A percentile compares a stretch with the other conserved stretches of the same genome.
Conservation (phyloP, 306 rosid genomes). For the Dryas octopetala region DNA sequence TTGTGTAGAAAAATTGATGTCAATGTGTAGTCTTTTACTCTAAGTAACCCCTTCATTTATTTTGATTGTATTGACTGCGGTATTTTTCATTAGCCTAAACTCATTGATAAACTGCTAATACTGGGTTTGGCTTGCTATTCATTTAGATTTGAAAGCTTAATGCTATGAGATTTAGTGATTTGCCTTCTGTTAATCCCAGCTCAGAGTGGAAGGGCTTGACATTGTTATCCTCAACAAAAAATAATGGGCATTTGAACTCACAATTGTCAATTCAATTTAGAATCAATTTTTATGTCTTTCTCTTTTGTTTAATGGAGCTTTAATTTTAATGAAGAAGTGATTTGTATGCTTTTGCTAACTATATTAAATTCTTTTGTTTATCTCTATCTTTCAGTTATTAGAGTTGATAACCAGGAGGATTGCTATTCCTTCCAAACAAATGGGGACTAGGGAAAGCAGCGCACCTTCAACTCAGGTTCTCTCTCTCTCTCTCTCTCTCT, state of each 20-base stretch:
- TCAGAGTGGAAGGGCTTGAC: neutral
- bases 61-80: no score
- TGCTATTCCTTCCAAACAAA: slow-evolving; percentile 22
- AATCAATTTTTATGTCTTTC: neutral
- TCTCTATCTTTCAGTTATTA: slow-evolving; percentile 25
- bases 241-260: neutral
- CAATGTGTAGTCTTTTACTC: neutral
- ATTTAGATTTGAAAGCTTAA: neutral
- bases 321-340: neutral
- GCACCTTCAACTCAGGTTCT: slow-evolving; percentile 29
- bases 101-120: neutral
- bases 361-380: slow-evolving; percentile 6
- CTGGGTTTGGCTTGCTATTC: neutral
- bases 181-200: neutral
- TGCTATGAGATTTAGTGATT: neutral
- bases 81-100: no score
- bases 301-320: neutral
- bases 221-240: neutral
- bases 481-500: slow-evolving; percentile 7
- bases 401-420: slow-evolving; percentile 28
- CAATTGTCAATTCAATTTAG: neutral
- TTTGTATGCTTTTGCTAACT: neutral
- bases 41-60: neutral
- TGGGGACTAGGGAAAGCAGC: slow-evolving; percentile 40
- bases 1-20: neutral